Percentiles rank a stretch among this genome's conserved stretches.
These are phyloP conservation scores for Arthrobotrys megalospora DNA, from an alignment of 2,329 filamentous ascomycete genomes.

Conservation along the genomic window DNA sequence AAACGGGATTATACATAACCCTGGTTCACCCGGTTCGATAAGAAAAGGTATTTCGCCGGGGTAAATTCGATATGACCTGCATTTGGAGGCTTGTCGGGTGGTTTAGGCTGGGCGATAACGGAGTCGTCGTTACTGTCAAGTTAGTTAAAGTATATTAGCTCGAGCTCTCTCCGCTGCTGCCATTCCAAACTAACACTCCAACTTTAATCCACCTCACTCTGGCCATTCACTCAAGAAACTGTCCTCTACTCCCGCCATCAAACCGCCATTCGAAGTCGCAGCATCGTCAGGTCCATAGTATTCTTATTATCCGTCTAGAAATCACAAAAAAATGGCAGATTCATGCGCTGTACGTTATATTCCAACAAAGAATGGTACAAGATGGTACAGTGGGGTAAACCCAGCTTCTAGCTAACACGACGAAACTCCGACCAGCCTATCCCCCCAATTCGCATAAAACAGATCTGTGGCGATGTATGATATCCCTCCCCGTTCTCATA, in stretches of 20 bases:
- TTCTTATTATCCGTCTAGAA: background rate
- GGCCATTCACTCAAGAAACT: background rate
- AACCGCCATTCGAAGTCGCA: background rate
- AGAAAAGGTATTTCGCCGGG: background rate
- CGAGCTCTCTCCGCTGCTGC: background rate
- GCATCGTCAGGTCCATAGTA: background rate
- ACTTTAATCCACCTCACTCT: slow-evolving; percentile 10
- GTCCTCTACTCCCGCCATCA: background rate
- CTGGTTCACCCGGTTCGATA: slow-evolving; percentile 12
- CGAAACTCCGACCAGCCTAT: slow-evolving; percentile 74
- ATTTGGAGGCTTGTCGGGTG: slow-evolving; percentile 37
- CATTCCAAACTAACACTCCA: slow-evolving; percentile 11
- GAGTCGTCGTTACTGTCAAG: slow-evolving; percentile 16
- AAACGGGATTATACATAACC: slow-evolving; percentile 29
- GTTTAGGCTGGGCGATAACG: slow-evolving; percentile 60
- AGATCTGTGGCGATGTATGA: slow-evolving; percentile 86
- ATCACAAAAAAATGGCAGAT: slow-evolving; percentile 47
- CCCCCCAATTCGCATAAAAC: slow-evolving; percentile 81
- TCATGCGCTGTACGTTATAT: slow-evolving; percentile 47
- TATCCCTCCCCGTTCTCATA: slow-evolving; percentile 33
- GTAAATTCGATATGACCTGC: slow-evolving; percentile 16
- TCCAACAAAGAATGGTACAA: background rate
- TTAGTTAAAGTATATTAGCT: slow-evolving; percentile 8
- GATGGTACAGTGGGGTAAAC: slow-evolving; percentile 36
- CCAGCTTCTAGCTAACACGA: slow-evolving; percentile 7